Evolutionary conservation across 2,329 filamentous ascomycete species (phyloP), one percentile per base, ranked within the genome.

Genomic region (Pyrenochaeta sp.): DNA sequence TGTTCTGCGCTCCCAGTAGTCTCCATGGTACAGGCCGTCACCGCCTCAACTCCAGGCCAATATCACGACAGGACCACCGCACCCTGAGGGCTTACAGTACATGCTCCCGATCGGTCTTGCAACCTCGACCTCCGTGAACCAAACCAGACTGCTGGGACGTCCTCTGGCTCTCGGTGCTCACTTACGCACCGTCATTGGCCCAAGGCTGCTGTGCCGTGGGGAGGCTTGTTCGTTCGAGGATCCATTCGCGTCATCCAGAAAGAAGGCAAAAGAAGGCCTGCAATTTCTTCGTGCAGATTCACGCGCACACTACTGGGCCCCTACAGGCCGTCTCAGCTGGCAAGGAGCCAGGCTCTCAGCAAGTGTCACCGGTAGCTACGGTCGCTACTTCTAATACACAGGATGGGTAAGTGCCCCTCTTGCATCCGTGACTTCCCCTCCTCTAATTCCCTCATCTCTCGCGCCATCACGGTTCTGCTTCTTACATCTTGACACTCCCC

Each of bases 281-380:
- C 69, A 71, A 69, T 67, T 58, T 59, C 61, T 49, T 62, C 68
- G 32, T 72, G 69, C 69, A 71, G 64, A 62, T 64, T 61, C 64
- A 52, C 56, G 60, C 60, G 64, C 64, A 63, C 64, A 65, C 61
- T 61, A 63, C 63, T 64, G 63, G 66, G 61, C 60, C 33, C 64
- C 56, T 63, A 56, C 59, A 54, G 60, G 61, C 58, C 61, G 48
- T 60, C 63, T 71, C 66, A 73, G 70, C 71, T 72, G 64, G 61
- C 60, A 64, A 64, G 61, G 50, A 61, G 56, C 56, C 60, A 57
- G 64, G 56, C 51, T 61, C 54, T 59, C 52, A 66, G 59, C 69
- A 63, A 58, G 58, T 66, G 62, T 62, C 56, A 66, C 56, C 56
- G 53, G 53, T 45, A 57, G 46, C 56, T 59, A 48, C 63, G 51